Percentiles rank a stretch among this genome's conserved stretches.
Conservation (phyloP, 805 yeast species). For the Wickerhamiella brachini region DNA sequence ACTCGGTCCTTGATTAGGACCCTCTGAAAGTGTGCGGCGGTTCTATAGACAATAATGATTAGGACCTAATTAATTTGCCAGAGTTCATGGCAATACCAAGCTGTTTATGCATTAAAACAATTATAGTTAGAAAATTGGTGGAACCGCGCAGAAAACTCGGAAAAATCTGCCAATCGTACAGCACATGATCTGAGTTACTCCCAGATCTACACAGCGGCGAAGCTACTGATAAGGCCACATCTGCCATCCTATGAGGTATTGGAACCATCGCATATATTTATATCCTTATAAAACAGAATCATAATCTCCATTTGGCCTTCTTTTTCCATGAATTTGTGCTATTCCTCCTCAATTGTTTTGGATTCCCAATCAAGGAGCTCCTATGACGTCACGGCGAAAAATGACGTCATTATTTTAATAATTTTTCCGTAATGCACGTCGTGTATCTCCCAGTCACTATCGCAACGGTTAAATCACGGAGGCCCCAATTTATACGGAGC, state of each 20-base stretch:
- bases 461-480: not conserved
- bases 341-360: not conserved
- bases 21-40: not conserved
- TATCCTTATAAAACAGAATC: not conserved
- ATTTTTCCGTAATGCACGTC: not conserved
- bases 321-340: not conserved
- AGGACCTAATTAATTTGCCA: not conserved
- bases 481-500: not conserved
- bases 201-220: not conserved
- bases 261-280: too few species aligned
- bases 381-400: not conserved
- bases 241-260: too few species aligned
- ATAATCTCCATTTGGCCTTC: not conserved
- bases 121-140: not conserved
- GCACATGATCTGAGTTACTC: not conserved
- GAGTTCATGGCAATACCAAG: not conserved
- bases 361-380: not conserved
- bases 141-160: not conserved
- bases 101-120: not conserved
- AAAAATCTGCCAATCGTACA: not conserved
- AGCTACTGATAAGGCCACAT: not conserved
- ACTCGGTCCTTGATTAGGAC: not conserved
- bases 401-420: not conserved
- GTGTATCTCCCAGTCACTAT: not conserved
- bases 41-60: too few species aligned